Base-by-base conservation (phyloP, 495 filamentous ascomycete species). In the Neurospora sp. region DNA sequence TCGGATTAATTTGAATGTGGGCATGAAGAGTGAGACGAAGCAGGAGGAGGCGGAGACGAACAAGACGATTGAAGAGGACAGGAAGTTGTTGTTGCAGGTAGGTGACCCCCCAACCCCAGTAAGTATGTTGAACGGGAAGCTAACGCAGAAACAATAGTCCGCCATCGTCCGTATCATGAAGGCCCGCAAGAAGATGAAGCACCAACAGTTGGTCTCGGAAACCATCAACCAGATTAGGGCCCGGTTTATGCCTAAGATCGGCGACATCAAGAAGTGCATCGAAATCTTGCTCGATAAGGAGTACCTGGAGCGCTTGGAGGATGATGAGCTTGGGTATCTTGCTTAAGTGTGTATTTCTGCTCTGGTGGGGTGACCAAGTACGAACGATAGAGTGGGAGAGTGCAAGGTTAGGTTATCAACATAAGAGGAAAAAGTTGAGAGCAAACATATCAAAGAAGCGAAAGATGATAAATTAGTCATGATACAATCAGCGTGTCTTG, bases 161-260 rank as follows among this genome's bases (percentile, higher is more conserved):
- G 93, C 94, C 22, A 98, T 99, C 77, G 96, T 99, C 42, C 91
- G 96, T 76, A 97, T 99, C 84, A 99, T 98, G 96, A 99, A 99
- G 83, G 96, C 96, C 1, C 92, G 96, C 71, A 98, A 98, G 89
- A 92, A 91, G 85, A 94, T 98, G 92, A 97, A 97, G 88, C 95
- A 99, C 82, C 89, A 91, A 70, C 90, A 93, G 78, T 89, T 99
- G 11, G 93, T 99, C 59, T 89, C 92, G 76, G 96, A 99, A 83
- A 94, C 93, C 18, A 98, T 99, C 80, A 89, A 89, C 74, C 96
- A 98, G 82, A 97, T 99, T 83, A 92, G 91, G 79, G 88, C 87
- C n/a, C 93, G 96, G 69, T 99, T 99, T 85, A 89, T 92, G 42
- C 96, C 96, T 35, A 95, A 97, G 81, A 86, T 98, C 27, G 85